Percentiles rank a stretch among this genome's conserved stretches.
phyloP scores from a whole-genome alignment of 306 rosid species.

The Vigna mungo region DNA sequence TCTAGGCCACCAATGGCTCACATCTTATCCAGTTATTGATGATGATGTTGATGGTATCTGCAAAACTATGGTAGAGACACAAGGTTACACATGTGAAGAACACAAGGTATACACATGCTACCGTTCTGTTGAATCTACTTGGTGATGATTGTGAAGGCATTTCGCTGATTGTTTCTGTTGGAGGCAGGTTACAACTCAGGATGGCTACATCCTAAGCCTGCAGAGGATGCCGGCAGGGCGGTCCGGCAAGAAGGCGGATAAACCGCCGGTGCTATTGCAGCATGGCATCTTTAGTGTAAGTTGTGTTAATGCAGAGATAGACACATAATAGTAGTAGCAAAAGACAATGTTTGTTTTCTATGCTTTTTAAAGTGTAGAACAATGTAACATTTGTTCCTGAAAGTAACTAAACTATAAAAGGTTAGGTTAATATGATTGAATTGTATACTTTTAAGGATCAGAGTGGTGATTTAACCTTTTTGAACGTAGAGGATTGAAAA shows the following conservation, averaged over 20 bases:
- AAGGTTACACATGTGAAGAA: slow-evolving; percentile 73
- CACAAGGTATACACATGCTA: slow-evolving; percentile 47
- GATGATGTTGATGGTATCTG: slow-evolving; percentile 57
- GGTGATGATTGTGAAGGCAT: neutral
- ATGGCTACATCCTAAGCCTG: slow-evolving; percentile 69
- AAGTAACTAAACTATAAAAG: too few species aligned
- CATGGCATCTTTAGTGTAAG: slow-evolving; percentile 71
- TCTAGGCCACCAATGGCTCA: slow-evolving; percentile 8
- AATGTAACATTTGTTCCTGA: too few species aligned
- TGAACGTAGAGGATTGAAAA: too few species aligned
- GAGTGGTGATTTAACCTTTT: too few species aligned
- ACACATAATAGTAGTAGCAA: neutral
- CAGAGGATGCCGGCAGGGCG: slow-evolving; percentile 64
- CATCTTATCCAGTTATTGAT: slow-evolving; percentile 4
- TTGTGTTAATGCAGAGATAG: neutral
- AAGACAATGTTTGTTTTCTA: neutral
- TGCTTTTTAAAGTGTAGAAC: neutral
- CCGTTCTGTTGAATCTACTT: neutral
- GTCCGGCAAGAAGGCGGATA: slow-evolving; percentile 46
- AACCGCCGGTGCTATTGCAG: slow-evolving; percentile 64
- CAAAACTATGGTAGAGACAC: slow-evolving; percentile 61
- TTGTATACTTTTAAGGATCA: too few species aligned
- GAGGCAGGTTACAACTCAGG: slow-evolving; percentile 62
- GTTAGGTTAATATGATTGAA: too few species aligned
- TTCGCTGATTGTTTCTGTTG: neutral